Evolutionary conservation across 768 basidiomycete genomes (phyloP).

Genomic region (Leccinum variicolor): DNA sequence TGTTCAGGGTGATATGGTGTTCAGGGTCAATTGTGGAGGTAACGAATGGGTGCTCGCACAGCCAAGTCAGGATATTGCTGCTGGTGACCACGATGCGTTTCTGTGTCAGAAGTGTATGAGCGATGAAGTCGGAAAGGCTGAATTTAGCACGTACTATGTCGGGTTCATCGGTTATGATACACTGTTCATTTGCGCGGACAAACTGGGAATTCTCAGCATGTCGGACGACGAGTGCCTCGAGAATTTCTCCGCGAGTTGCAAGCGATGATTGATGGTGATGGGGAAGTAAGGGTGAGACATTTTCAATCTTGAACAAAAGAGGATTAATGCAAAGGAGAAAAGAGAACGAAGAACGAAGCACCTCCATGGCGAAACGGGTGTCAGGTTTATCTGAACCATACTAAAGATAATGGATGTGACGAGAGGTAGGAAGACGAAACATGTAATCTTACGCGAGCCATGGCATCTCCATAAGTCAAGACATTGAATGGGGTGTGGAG

Average conservation of each 20-base stretch:
- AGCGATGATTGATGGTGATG: conserved; percentile 22
- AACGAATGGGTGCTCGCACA: conserved; percentile 34
- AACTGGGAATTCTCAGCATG: conserved; percentile 23
- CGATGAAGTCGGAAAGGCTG: background rate
- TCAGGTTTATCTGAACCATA: conserved; percentile 97
- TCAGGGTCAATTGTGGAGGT: conserved; percentile 24
- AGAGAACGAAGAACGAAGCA: conserved; percentile 31
- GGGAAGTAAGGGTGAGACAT: conserved; percentile 32
- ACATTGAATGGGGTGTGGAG: conserved; percentile 68
- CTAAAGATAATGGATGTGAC: conserved; percentile 37
- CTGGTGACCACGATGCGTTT: conserved; percentile 49
- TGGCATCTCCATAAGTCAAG: conserved; percentile 89
- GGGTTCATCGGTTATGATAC: conserved; percentile 17
- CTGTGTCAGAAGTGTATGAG: conserved; percentile 31
- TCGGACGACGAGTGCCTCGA: conserved; percentile 36
- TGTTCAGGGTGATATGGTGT: conserved; percentile 34
- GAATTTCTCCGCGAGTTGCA: conserved; percentile 22
- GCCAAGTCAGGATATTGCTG: conserved; percentile 46
- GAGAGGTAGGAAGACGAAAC: conserved; percentile 9
- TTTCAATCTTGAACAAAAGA: conserved; percentile 29
- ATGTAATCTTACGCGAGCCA: conserved; percentile 63
- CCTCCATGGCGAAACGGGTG: conserved; percentile 84
- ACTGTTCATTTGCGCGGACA: conserved; percentile 25
- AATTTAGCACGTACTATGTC: conserved; percentile 21
- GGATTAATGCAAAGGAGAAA: conserved; percentile 8